These are phyloP conservation scores for Geopyxis carbonaria DNA, from an alignment of 495 filamentous ascomycete species.

Conservation along the genomic window DNA sequence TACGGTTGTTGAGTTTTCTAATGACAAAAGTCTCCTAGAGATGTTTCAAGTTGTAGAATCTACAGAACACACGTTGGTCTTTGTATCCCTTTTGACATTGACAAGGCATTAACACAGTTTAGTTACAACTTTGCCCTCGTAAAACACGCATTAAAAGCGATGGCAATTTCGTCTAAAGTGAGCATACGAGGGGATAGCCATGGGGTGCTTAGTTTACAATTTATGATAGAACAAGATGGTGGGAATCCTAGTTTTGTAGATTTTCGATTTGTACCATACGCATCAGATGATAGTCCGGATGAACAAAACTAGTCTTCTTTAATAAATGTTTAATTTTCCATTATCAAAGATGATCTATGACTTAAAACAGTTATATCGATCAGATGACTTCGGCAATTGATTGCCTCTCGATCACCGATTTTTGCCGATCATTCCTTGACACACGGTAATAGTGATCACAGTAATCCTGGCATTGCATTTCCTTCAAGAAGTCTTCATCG, in stretches of 20 bases:
- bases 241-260: constrained; percentile 51
- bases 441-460: constrained; percentile 83
- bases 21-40: constrained; percentile 54
- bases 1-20: constrained; percentile 67
- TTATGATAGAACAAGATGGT: constrained; percentile 74
- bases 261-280: constrained; percentile 57
- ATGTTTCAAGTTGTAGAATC: constrained; percentile 45
- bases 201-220: constrained; percentile 85
- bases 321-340: neutral
- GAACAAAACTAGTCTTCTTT: constrained; percentile 17
- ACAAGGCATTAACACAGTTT: constrained; percentile 34
- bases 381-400: constrained; percentile 37
- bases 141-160: constrained; percentile 65
- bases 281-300: constrained; percentile 41
- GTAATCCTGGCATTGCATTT: constrained; percentile 92
- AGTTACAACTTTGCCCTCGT: constrained; percentile 72
- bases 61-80: constrained; percentile 25
- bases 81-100: constrained; percentile 24
- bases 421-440: constrained; percentile 40
- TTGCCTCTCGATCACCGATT: constrained; percentile 15
- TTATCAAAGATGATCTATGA: neutral
- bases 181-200: constrained; percentile 73
- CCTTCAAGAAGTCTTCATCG: constrained; percentile 86
- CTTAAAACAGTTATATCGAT: neutral
- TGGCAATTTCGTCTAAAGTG: constrained; percentile 81